Base-by-base conservation (phyloP, 2,329 filamentous ascomycete species). In the Leptographium lundbergii region DNA sequence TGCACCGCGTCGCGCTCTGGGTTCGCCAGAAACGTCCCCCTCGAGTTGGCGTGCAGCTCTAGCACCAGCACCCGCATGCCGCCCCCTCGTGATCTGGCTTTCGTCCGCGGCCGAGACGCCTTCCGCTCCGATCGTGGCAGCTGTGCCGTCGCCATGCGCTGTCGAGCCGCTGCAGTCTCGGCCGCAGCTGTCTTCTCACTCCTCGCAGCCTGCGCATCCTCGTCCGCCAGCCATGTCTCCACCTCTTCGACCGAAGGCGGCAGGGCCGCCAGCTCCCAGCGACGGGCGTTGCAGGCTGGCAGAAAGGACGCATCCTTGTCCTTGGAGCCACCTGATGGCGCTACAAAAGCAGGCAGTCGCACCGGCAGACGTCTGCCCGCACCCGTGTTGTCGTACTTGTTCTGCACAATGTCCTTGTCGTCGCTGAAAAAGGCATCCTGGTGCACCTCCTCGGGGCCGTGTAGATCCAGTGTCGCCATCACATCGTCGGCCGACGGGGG, bases 31-130 rank as follows among this genome's bases (percentile, higher is more conserved):
- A 96, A 77, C 55, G 82, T 84, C 7, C 84, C 89, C 59, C 92
- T 81, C 4, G 88, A 94, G 65, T 95, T 96, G 62, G 95, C 86
- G 68, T 99, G 92, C 5, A 97, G 74, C 69, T 99, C 94, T 7
- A 99, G 72, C 64, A 91, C 95, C 89, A 99, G 91, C 22, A 87
- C 90, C 65, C 89, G 96, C 94, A 99, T 97, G 69, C 96, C 95
- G 29, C 42, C 47, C 11, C 2, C 9, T n/a, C 51, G 19, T 2
- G 58, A 22, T 29, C n/a, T 54, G 5, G 19, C 42, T 19, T n/a
- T n/a, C 6, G 42, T 4, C 17, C 2, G 19, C 14, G 53, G 29
- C 14, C 24, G 27, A 0, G 24, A 24, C 2, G 57, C 56, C 11
- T 36, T 51, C 2, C 61, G 59, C 47, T 56, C 50, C 1, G 10